A percentile compares a stretch with the other conserved stretches of the same genome.
Evolutionary conservation across 495 filamentous ascomycete genomes (phyloP).

Genomic region (Peziza echinospora): DNA sequence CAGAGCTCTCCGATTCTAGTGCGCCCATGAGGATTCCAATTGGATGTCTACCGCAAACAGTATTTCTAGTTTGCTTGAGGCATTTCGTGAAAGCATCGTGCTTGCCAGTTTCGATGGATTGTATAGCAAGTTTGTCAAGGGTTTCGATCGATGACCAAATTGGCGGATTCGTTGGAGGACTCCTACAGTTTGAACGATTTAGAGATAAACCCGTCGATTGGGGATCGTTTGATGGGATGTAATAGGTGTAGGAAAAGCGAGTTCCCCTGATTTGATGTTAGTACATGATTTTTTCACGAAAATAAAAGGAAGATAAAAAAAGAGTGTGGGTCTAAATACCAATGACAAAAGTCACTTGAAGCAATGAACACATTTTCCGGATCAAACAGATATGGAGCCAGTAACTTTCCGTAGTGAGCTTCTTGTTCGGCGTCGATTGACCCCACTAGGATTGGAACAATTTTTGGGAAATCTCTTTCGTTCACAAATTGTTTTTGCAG

Average conservation of each 20-base stretch:
- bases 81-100: constrained; percentile 46
- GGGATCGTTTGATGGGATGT: constrained; percentile 32
- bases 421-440: constrained; percentile 44
- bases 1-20: constrained; percentile 34
- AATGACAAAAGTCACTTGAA: constrained; percentile 92
- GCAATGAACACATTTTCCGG: constrained; percentile 63
- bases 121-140: constrained; percentile 64
- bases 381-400: constrained; percentile 65
- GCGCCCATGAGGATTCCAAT: constrained; percentile 89
- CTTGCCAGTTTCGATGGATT: constrained; percentile 52
- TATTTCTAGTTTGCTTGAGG: constrained; percentile 58
- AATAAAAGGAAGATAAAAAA: not conserved
- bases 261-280: constrained; percentile 30
- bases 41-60: constrained; percentile 86
- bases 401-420: constrained; percentile 40
- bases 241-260: constrained; percentile 72
- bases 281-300: constrained; percentile 3
- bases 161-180: constrained; percentile 27
- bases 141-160: constrained; percentile 72
- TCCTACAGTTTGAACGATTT: constrained; percentile 7
- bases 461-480: constrained; percentile 37
- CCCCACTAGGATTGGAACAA: constrained; percentile 83
- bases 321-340: constrained; percentile 30
- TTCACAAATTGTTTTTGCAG: constrained; percentile 33
- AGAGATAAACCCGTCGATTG: constrained; percentile 7